These are phyloP conservation scores for Schwanniomyces polymorphus DNA, from an alignment of 805 yeast species.

Conservation along the genomic window DNA sequence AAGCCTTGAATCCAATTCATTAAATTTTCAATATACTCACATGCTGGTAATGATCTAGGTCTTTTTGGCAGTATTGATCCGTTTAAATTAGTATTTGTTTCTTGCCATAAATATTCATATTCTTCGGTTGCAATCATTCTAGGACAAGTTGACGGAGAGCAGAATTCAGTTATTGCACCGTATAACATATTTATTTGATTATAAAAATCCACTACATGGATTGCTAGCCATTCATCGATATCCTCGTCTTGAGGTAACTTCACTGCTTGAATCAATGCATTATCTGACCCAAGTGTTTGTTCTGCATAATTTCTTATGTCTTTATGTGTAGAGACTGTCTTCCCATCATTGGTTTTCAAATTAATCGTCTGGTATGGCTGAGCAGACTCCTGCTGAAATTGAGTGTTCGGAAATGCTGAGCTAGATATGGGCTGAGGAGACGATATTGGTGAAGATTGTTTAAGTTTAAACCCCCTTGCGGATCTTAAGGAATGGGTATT, in stretches of 20 bases:
- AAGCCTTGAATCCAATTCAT: constrained; percentile 96
- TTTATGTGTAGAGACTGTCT: constrained; percentile 53
- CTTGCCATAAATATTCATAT: constrained; percentile 97
- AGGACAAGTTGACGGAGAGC: constrained; percentile 94
- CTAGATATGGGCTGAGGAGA: constrained; percentile 38
- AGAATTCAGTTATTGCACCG: constrained; percentile 93
- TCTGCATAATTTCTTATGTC: constrained; percentile 89
- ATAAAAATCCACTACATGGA: constrained; percentile 95
- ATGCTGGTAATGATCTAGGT: constrained; percentile 89
- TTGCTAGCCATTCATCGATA: constrained; percentile 92
- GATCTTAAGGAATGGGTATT: constrained; percentile 43
- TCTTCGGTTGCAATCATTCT: constrained; percentile 97
- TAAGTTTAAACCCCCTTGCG: constrained; percentile 44
- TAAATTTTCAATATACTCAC: constrained; percentile 88
- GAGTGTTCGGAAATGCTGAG: constrained; percentile 29
- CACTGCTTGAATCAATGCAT: constrained; percentile 89
- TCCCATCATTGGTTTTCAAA: constrained; percentile 17
- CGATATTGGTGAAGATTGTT: constrained; percentile 39
- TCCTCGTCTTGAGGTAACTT: constrained; percentile 92
- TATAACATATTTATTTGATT: constrained; percentile 96
- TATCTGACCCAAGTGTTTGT: constrained; percentile 90
- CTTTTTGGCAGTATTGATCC: constrained; percentile 44
- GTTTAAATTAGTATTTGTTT: constrained; percentile 44
- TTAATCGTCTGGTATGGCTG: constrained; percentile 34
- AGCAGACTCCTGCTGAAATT: constrained; percentile 11